Evolutionary conservation across 2,329 filamentous ascomycete species (phyloP).

Genomic region (Penicillium sp.): DNA sequence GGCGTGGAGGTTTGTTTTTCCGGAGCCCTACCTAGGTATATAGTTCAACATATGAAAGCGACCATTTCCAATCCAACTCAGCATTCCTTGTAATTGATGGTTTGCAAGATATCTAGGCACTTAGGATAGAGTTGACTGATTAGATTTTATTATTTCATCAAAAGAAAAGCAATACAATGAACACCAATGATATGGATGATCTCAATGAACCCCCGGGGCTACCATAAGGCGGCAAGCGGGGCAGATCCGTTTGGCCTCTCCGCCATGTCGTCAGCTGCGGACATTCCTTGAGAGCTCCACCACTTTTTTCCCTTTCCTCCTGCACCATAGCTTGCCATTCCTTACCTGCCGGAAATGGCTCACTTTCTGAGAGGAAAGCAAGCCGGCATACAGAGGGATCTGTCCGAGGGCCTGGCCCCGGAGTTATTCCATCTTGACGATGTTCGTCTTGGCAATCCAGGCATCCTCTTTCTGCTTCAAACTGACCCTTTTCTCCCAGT

Average conservation of each 20-base stretch:
- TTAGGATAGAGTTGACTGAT: not conserved
- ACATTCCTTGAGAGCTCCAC: slow-evolving; percentile 15
- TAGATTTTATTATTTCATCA: no score
- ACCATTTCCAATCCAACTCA: not conserved
- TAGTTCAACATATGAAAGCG: slow-evolving; percentile 11
- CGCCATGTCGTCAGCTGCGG: slow-evolving; percentile 26
- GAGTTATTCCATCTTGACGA: slow-evolving; percentile 80
- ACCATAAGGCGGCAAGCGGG: slow-evolving; percentile 21
- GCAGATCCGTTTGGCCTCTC: slow-evolving; percentile 26
- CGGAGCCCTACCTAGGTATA: not conserved
- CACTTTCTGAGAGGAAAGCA: slow-evolving; percentile 89
- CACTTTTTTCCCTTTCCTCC: slow-evolving; percentile 10
- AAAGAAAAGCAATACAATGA: not conserved
- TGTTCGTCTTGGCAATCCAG: slow-evolving; percentile 44
- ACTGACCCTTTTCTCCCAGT: slow-evolving; percentile 32
- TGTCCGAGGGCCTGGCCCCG: slow-evolving; percentile 73
- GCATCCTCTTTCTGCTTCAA: slow-evolving; percentile 21
- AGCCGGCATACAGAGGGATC: slow-evolving; percentile 83
- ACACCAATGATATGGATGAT: not conserved
- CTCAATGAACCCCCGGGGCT: not conserved
- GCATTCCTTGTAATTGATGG: not conserved
- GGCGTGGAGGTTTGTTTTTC: not conserved
- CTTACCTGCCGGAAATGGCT: slow-evolving; percentile 57
- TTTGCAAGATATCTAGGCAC: not conserved
- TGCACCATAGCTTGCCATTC: slow-evolving; percentile 6